These are phyloP conservation scores for Camellia granthamiana DNA, from an alignment of 148 eudicot genomes.

Conservation along the genomic window DNA sequence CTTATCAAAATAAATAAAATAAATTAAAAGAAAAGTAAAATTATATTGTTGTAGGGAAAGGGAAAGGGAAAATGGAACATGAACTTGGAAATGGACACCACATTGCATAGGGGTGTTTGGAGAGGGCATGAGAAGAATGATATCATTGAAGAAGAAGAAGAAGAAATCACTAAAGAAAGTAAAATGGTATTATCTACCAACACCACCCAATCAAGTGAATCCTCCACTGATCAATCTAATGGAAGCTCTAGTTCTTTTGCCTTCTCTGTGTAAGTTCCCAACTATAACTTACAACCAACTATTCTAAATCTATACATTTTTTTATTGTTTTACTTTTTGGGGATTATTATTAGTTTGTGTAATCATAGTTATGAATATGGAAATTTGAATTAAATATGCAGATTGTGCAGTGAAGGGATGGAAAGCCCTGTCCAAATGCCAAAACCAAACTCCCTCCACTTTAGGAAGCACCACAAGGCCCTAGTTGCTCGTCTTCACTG, in stretches of 20 bases:
- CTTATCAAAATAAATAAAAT: no score
- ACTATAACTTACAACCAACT: neutral
- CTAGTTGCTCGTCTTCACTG: slow-evolving; percentile 37
- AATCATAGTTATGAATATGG: no score
- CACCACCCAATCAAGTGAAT: slow-evolving; percentile 23
- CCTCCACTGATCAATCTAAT: slow-evolving; percentile 29
- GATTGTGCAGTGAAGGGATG: slow-evolving; percentile 53
- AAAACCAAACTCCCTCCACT: slow-evolving; percentile 31
- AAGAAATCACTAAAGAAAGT: slow-evolving; percentile 9
- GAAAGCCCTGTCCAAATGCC: slow-evolving; percentile 73
- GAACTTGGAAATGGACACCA: neutral
- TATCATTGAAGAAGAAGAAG: no score
- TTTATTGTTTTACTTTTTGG: no score
- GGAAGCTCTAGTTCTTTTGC: slow-evolving; percentile 56
- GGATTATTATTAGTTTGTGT: no score
- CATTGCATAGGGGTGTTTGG: slow-evolving; percentile 20
- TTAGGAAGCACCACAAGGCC: slow-evolving; percentile 32
- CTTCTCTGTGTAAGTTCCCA: slow-evolving; percentile 61
- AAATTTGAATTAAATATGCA: slow-evolving; percentile 25
- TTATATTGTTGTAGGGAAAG: neutral
- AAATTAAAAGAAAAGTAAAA: no score
- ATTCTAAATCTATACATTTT: neutral
- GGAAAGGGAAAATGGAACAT: slow-evolving; percentile 26
- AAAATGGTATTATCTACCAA: slow-evolving; percentile 30
- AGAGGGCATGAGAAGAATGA: slow-evolving; percentile 17